Percentiles rank a stretch among this genome's conserved stretches.
Conservation (phyloP, 177 flowering plant genomes). For the Vitis hybrid region DNA sequence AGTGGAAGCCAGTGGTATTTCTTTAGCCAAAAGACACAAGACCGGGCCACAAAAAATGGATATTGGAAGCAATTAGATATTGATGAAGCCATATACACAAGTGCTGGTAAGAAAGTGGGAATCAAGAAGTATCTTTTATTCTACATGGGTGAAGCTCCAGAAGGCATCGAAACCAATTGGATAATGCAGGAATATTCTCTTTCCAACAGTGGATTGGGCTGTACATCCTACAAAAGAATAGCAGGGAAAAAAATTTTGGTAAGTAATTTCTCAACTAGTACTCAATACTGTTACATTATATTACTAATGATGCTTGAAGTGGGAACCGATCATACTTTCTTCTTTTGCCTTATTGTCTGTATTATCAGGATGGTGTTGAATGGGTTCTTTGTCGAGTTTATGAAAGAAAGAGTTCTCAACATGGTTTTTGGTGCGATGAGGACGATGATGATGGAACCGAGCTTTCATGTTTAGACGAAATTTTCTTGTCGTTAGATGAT, state of each 20-base stretch:
- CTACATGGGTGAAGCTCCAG: conserved; percentile 45
- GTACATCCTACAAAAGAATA: conserved; percentile 28
- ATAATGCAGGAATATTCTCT: conserved; percentile 71
- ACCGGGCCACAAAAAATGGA: conserved; percentile 47
- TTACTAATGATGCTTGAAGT: too few species aligned
- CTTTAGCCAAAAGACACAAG: conserved; percentile 47
- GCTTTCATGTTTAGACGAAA: conserved; percentile 80
- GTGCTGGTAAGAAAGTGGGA: conserved; percentile 40
- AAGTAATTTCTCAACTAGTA: conserved; percentile 10
- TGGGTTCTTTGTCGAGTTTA: conserved; percentile 76
- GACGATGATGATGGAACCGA: conserved; percentile 49
- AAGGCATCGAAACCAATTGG: conserved; percentile 64
- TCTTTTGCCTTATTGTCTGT: neutral
- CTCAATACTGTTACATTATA: neutral
- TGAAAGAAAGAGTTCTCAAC: conserved; percentile 30
- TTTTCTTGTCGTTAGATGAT: conserved; percentile 74
- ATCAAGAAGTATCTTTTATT: conserved; percentile 56
- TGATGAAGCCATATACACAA: conserved; percentile 42
- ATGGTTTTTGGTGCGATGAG: conserved; percentile 17
- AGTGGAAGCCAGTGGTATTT: conserved; percentile 67
- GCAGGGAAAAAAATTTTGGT: conserved; percentile 35
- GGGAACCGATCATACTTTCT: neutral
- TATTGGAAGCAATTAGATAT: conserved; percentile 57
- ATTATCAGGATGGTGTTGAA: conserved; percentile 39
- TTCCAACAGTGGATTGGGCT: conserved; percentile 18